Base-by-base conservation (phyloP, 2,329 filamentous ascomycete genomes). In the Paecilomyces sp. region DNA sequence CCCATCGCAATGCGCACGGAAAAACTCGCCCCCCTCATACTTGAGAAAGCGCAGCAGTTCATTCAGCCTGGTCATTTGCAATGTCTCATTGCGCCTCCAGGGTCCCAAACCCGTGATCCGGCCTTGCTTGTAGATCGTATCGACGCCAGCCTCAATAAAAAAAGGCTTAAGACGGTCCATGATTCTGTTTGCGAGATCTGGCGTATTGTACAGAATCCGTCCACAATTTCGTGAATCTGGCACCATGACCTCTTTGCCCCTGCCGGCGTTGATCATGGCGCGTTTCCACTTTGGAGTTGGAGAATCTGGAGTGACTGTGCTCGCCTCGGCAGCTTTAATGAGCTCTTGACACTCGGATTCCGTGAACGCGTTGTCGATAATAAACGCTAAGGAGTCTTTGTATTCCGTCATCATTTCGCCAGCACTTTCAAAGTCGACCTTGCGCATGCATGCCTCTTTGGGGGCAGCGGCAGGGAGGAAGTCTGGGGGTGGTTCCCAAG, bases 121-220 rank as follows among this genome's bases (percentile, higher is more conserved):
- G 0, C 74, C 77, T 70, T 55, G 69, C 63, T 65, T 70, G 55
- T 70, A 61, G 47, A 79, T 67, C 36, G 54, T 64, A 24, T 82
- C 73, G 22, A 79, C 69, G 12, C 75, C 71, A 1, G 88, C 82
- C 15, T 81, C 77, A 0, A 75, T 75, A 11, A 85, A 65, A 24
- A 75, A 74, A 4, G 74, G 74, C 60, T 74, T 70, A 13, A 84
- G 71, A 9, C 90, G 81, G 50, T 75, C 77, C 81, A 88, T 88
- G 0, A 94, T 66, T 24, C 84, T 82, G 25, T 83, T 79, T 0
- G 85, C 86, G 1, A 93, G 64, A 1, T 83, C 82, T 55, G 80
- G 77, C 13, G 82, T 75, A 68, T 94, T 89, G 83, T 86, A 90
- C 65, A 94, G 88, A 63, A 93, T 90, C 2, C 90, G 82, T n/a